Evolutionary conservation across 495 filamentous ascomycete species (phyloP), one percentile per base, ranked within the genome.

Genomic region (Pyrenula massariospora): DNA sequence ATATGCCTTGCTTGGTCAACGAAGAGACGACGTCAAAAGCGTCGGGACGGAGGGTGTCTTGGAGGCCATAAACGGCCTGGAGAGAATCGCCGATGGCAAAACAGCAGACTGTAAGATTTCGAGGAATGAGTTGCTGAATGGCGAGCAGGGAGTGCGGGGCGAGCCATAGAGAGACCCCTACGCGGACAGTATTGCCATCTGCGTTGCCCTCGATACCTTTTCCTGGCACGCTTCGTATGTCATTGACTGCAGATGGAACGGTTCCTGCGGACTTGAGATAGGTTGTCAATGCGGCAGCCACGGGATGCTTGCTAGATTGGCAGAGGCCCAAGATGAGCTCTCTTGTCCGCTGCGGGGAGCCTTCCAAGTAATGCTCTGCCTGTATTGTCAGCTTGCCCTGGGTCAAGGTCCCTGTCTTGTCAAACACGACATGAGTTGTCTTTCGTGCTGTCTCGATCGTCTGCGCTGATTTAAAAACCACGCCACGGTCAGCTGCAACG

Each of bases 361-460:
- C 60, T 2, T 55, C 61, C 1, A 61, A 57, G 60, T 70, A 70
- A 12, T 74, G 63, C 25, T 78, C 70, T 0, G 50, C 57, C 1
- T 66, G 66, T 0, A 90, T 80, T 3, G 65, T 57, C 0, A 89
- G 69, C 42, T 75, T 77, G 0, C 83, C 85, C 52, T 75, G 66
- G 0, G 88, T 91, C 0, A 92, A 66, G 2, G 88, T 93, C 0
- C 88, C 88, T 0, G 88, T 91, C 65, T 92, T 91, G 73, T 91
- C 88, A 60, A 93, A 89, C 2, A 91, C 75, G n/a, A 91, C 78
- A 59, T 89, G 81, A 0, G 80, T 74, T 0, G 77, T 72, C 25
- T 81, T 85, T 57, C 77, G 62, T 0, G 81, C 85, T 2, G 77
- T 70, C 66, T 91, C 87, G 12, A 87, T 77, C 3, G 77, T 75